Evolutionary conservation across 75 land plant genomes (phyloP), one percentile per base, ranked within the genome.

Genomic region (Selaginella moellendorffii): DNA sequence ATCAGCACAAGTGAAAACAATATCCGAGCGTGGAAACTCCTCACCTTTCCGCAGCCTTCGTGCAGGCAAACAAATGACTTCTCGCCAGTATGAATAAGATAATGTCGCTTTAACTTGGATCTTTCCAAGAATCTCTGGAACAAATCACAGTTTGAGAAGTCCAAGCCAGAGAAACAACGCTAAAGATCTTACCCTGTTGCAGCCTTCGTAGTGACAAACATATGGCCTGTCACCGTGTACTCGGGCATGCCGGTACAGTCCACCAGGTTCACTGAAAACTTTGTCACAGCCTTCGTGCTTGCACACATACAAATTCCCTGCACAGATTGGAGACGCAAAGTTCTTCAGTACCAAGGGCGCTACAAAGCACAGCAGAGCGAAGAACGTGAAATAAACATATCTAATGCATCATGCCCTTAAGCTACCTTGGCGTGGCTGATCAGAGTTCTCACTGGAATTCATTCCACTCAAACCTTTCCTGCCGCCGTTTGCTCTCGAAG

Each of bases 31-130:
- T 36, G 46, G 14, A 36, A 36, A n/a, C n/a, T n/a, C 10, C 73
- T 71, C 67, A 92, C 97, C 86, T 77, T 92, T 69, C 97, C 95
- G 75, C 97, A 88, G 1, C 86, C 86, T 30, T 88, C 90, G 70
- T 79, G 81, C 64, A 76, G 82, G 68, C 97, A 92, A 61, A 83
- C 74, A 67, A 81, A 80, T 69, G 88, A 93, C 74, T 83, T 83
- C 74, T 88, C 97, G 14, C 96, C 59, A 56, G 46, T 36, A 14
- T 36, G 46, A 5, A 36, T 36, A 14, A 36, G 46, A 36, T 36
- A 36, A 36, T 36, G 46, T 5, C 46, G 46, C 46, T 36, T 36
- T 5, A 36, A 14, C 46, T 36, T 36, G 10, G 46, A 36, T 14
- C 46, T 5, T 14, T 36, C 46, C 46, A 36, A 36, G 46, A 36